Base-by-base conservation (phyloP, 2,329 filamentous ascomycete species). In the Stromatinia cepivora region DNA sequence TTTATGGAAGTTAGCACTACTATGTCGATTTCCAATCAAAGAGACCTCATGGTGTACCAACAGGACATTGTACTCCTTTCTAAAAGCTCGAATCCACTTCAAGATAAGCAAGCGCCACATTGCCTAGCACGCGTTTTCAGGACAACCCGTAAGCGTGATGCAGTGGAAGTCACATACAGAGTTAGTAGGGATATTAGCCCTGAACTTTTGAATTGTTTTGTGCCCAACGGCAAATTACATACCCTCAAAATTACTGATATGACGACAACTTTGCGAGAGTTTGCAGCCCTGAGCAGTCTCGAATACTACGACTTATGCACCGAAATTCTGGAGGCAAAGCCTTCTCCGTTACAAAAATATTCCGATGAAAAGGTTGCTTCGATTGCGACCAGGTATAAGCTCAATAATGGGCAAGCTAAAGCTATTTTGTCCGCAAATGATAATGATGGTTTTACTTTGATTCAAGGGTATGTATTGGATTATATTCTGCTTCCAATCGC, bases 301-400 rank as follows among this genome's bases (percentile, higher is more conserved):
- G 91, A 97, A 79, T 98, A 96, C 79, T 99, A 98, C 76, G 95
- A 99, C 80, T 84, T 99, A 28, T 96, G 94, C 82, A 91, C 94
- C 70, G 95, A 99, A 80, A 92, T 99, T 69, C 84, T 96, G 61
- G 89, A 89, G 75, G 95, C 94, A 4, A 92, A 93, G 77, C 95
- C 96, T 0, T 97, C 94, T 9, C 93, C 93, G 1, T 88, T 97
- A 74, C 86, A 97, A 66, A 88, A 87, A 9, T 97, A 97, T 78
- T 87, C 88, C 54, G 89, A 94, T 6, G 87, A 91, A 72, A 89
- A 89, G 71, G 82, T 97, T 9, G 82, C 86, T 9, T 85, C 87
- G 10, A 85, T 92, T 48, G 89, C 91, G 79, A 82, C 86, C 34
- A 94, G 90, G 70, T 98, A 97, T 81, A 86, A 87, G 31, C 87